Conservation (phyloP, 345 rosid species). For the Ceriops tagal region DNA sequence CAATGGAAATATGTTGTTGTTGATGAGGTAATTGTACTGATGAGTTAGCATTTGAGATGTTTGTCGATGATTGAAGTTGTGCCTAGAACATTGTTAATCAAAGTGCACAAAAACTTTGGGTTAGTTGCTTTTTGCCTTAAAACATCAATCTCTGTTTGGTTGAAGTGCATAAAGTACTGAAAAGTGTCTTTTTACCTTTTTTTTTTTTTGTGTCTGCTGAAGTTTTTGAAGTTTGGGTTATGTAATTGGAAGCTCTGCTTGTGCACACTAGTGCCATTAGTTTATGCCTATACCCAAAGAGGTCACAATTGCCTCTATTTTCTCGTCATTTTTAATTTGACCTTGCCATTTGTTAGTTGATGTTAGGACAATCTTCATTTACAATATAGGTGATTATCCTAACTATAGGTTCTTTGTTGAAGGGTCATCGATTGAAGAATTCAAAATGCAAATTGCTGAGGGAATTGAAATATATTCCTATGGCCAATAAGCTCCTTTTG, state of each 20-base stretch:
- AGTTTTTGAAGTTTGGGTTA: too few species aligned
- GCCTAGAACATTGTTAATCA: not conserved
- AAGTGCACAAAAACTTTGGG: not conserved
- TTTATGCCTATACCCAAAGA: too few species aligned
- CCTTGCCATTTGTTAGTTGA: too few species aligned
- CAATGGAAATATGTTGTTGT: conserved; percentile 88
- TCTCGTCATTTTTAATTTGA: too few species aligned
- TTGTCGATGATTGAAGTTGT: not conserved
- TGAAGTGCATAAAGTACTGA: too few species aligned
- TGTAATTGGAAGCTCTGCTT: too few species aligned
- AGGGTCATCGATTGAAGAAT: conserved; percentile 98
- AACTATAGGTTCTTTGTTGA: conserved; percentile 10
- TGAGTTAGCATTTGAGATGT: not conserved
- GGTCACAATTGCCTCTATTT: too few species aligned
- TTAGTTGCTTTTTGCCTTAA: too few species aligned
- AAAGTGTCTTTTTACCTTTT: too few species aligned
- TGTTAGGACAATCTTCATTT: not conserved
- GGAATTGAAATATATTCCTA: conserved; percentile 49
- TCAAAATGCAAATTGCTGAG: conserved; percentile 70
- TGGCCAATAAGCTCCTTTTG: conserved; percentile 79
- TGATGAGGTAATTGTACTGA: conserved; percentile 67
- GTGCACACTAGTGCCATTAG: too few species aligned
- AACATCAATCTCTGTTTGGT: too few species aligned
- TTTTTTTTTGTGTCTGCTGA: too few species aligned
- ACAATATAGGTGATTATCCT: not conserved